These are phyloP conservation scores for Rhizopogon salebrosus DNA, from an alignment of 768 basidiomycete genomes.

Conservation along the genomic window DNA sequence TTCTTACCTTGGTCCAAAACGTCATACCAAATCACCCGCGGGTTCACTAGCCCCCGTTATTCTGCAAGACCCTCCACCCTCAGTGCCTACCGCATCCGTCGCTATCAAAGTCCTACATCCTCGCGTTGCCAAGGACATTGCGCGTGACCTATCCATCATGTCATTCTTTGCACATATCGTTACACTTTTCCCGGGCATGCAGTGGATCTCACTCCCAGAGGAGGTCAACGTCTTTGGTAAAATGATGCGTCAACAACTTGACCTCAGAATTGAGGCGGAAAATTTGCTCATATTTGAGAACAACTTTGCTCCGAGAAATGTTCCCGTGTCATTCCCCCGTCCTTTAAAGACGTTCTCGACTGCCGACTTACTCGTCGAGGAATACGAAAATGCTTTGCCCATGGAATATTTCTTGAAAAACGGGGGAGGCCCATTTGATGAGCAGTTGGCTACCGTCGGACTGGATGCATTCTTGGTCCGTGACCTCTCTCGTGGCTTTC, in stretches of 20 bases:
- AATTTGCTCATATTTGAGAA: slow-evolving; percentile 82
- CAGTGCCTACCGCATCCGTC: slow-evolving; percentile 79
- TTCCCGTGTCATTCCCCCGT: slow-evolving; percentile 85
- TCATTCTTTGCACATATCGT: slow-evolving; percentile 80
- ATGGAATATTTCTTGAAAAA: slow-evolving; percentile 82
- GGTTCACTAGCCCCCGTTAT: slow-evolving; percentile 49
- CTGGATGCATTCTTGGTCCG: slow-evolving; percentile 91
- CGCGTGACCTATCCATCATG: slow-evolving; percentile 93
- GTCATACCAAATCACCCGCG: slow-evolving; percentile 40
- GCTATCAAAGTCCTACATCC: slow-evolving; percentile 98
- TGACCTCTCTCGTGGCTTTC: slow-evolving; percentile 8
- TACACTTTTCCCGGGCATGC: slow-evolving; percentile 83
- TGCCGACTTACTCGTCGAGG: slow-evolving; percentile 81
- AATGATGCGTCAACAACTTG: slow-evolving; percentile 96
- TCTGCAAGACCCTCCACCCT: slow-evolving; percentile 52
- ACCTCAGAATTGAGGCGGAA: slow-evolving; percentile 84
- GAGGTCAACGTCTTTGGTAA: slow-evolving; percentile 91
- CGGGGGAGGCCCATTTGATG: slow-evolving; percentile 89
- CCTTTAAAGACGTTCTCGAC: slow-evolving; percentile 82
- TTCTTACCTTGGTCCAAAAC: slow-evolving; percentile 75
- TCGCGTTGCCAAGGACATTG: slow-evolving; percentile 71
- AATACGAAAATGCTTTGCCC: slow-evolving; percentile 89
- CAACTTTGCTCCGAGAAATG: slow-evolving; percentile 76
- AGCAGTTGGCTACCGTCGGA: slow-evolving; percentile 85
- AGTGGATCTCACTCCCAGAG: slow-evolving; percentile 94